Base-by-base conservation (phyloP, 1,139 yeast genomes). In the Scheffersomyces cryptocercus region DNA sequence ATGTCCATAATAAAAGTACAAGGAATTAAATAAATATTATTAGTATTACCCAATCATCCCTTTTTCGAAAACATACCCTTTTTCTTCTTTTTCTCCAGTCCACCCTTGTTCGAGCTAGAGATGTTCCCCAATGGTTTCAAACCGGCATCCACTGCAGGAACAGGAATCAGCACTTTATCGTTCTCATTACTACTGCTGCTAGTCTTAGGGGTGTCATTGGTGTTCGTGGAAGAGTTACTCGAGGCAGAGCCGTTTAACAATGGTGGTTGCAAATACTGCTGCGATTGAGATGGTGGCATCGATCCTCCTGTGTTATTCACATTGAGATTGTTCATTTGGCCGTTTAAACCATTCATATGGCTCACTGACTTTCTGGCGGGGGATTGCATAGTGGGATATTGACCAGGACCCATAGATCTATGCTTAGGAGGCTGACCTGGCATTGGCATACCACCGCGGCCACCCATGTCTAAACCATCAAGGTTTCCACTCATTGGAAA, bases 381-480 rank as follows among this genome's bases (percentile, higher is more conserved):
- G 9, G 7, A 6, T 20, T 20, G 26, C 26, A 20, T 20, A 20
- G 26, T 20, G 26, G 26, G 26, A 39, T 51, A 61, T 28, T 43
- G 47, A 29, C 49, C 41, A 4, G 52, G 54, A 32, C 44, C 48
- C 48, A 48, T 36, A 3, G 58, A 49, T 26, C 55, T 48, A 42
- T 53, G 58, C 44, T 56, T 55, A 24, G 36, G 42, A 13, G 40
- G 45, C 5, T 50, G 55, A 3, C 56, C 57, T 0, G 72, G 67
- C 59, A 60, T 59, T 39, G 78, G 79, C 79, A 73, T 74, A 10
- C 79, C 79, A n/a, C 77, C 79, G 52, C 79, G 64, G 9, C 78
- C 79, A 11, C 79, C 79, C 66, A 72, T 64, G 54, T 74, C 79
- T 29, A 73, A 51, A 3, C 73, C 73, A 29, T 65, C 66, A 26